These are phyloP conservation scores for Peterozyma xylosa DNA, from an alignment of 805 yeast genomes.

Conservation along the genomic window DNA sequence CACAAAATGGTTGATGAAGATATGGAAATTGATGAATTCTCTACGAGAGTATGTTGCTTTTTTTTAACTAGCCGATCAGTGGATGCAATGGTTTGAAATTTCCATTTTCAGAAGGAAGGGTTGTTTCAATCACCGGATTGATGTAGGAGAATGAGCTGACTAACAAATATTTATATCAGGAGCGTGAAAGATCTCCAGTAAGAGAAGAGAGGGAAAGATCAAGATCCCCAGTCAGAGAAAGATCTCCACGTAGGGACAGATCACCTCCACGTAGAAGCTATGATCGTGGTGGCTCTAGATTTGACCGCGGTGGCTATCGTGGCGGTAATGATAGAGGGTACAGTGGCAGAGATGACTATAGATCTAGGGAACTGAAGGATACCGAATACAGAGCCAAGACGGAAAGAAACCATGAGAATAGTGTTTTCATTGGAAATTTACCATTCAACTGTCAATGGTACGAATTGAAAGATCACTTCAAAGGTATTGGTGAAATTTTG, in stretches of 20 bases:
- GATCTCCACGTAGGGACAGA: not conserved
- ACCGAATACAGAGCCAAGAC: slow-evolving; percentile 27
- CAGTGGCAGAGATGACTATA: slow-evolving; percentile 12
- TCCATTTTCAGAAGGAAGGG: not conserved
- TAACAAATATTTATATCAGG: no score
- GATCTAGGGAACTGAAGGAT: slow-evolving; percentile 5
- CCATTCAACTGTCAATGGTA: slow-evolving; percentile 57
- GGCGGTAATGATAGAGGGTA: slow-evolving; percentile 19
- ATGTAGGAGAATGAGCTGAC: no score
- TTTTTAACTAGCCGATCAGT: not conserved
- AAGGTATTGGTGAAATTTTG: slow-evolving; percentile 55
- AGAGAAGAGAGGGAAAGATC: not conserved
- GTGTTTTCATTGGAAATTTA: slow-evolving; percentile 67
- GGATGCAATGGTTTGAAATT: not conserved
- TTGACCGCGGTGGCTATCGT: slow-evolving; percentile 20
- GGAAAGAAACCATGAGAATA: slow-evolving; percentile 57
- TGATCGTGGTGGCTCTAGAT: slow-evolving; percentile 17
- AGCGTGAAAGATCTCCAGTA: not conserved
- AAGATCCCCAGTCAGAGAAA: not conserved
- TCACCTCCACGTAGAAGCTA: slow-evolving; percentile 15
- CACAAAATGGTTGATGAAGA: slow-evolving; percentile 24
- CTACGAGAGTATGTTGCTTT: slow-evolving; percentile 30
- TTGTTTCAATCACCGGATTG: no score
- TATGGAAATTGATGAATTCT: slow-evolving; percentile 56
- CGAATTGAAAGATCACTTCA: slow-evolving; percentile 54